Evolutionary conservation across 73 alveolate genomes (phyloP), one percentile per base, ranked within the genome.

Genomic region (Paramecium pentaurelia): DNA sequence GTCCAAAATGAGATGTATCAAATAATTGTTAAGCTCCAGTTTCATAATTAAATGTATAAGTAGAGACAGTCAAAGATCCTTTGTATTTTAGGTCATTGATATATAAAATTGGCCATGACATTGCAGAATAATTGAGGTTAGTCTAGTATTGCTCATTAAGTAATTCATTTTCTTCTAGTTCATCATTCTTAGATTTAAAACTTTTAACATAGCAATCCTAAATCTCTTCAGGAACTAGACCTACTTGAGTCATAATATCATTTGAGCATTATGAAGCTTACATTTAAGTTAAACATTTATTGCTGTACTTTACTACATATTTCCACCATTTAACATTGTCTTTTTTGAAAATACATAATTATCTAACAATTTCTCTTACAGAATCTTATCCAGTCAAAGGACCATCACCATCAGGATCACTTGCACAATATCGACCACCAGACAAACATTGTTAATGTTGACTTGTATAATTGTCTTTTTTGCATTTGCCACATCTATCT

Each of bases 351-450:
- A 88, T 73, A 20, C 94, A 88, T 20, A 88, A 22, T 51, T 64
- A 34, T 77, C 38, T 64, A 1, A 88, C 75, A 8, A 68, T 90
- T 42, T 88, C 71, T 37, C 37, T 28, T 28, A 88, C 94, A 22
- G 86, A 58, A 44, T 88, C 94, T 71, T 86, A 14, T 7, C 94
- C 94, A 22, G 93, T 37, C 59, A 38, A 42, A 0, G 94, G 94
- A 32, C 94, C 94, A 22, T 28, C 64, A 4, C 71, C 86, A 88
- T 88, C 94, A 25, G 94, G 94, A 77, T 88, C 94, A 3, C 54
- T 70, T 77, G 92, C 94, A 88, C 94, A 88, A 70, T 88, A 88
- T 71, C 91, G 36, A 68, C 94, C 94, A 0, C 94, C 94, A 42
- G 84, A 68, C 18, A 88, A 42, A 28, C 94, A 88, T 59, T 60